These are phyloP conservation scores for Bolboschoenoplectus hybrid DNA, from an alignment of 202 grass and related monocot species.

Conservation along the genomic window DNA sequence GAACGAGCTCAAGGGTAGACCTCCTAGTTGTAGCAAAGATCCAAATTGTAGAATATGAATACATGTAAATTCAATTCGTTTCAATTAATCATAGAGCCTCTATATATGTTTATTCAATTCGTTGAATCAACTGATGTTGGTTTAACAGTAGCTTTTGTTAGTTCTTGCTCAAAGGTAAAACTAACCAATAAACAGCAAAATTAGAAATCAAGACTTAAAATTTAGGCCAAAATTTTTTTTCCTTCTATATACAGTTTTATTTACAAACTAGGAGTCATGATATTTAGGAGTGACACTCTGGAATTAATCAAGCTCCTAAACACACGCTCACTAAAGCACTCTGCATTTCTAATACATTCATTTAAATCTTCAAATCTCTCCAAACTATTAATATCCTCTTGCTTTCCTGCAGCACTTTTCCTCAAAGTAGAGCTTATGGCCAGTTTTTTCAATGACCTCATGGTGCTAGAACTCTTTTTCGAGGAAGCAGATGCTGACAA, in stretches of 20 bases:
- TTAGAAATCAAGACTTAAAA: not conserved
- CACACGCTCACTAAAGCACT: constrained; percentile 12
- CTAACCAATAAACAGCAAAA: not conserved
- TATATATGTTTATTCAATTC: not conserved
- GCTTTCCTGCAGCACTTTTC: not conserved
- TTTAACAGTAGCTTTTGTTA: not conserved
- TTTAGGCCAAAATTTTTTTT: not conserved
- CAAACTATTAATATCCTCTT: not conserved
- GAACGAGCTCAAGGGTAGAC: not conserved
- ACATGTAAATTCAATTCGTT: not conserved
- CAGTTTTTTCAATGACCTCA: not conserved
- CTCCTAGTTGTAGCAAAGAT: not conserved
- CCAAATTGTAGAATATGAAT: not conserved
- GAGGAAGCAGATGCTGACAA: not conserved
- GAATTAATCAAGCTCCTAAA: constrained; percentile 9
- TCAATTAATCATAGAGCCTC: not conserved
- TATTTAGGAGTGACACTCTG: constrained; percentile 12
- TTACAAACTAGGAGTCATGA: constrained; percentile 13
- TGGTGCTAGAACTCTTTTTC: not conserved
- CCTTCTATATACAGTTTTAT: not conserved
- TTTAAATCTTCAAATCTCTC: not conserved
- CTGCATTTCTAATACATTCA: not conserved
- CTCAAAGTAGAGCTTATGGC: not conserved
- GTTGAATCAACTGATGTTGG: not conserved
- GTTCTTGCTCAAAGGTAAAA: not conserved